Evolutionary conservation across 179 eudicot species (phyloP), one percentile per base, ranked within the genome.

Genomic region (Silene coronaria): DNA sequence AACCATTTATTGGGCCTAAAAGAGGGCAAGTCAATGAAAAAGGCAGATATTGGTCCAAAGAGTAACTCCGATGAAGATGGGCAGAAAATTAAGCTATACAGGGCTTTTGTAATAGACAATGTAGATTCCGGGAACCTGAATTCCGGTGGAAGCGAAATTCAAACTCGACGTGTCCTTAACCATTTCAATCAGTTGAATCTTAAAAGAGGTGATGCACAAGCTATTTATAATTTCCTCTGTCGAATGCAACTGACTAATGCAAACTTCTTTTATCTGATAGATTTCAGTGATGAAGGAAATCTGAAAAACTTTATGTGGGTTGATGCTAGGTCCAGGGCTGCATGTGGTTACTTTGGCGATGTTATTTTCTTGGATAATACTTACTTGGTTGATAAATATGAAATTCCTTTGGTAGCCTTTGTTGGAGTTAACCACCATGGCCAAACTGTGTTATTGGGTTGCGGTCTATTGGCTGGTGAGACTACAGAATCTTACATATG

Each of bases 391-490:
- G 85, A 82, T 80, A 89, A 84, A 72, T 90, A 78, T 76, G 94
- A 89, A 67, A 83, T 80, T 74, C 94, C 97, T 0, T 86, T 91
- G 62, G 91, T 89, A 75, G 85, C 83, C 13, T 84, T 91, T 82
- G 88, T 87, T 34, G 97, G 97, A 67, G 75, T 83, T 42, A 91
- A 91, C 80, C 90, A 91, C 77, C 97, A 91, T 78, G 88, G 91
- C 16, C 89, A 88, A 66, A 75, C 91, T 5, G 85, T 87, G 58
- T 79, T 88, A 68, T 71, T 89, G 60, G 97, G 92, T 63, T 89
- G 97, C 74, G 91, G 97, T 67, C 80, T 91, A 75, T 83, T 91
- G 73, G 85, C 88, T 30, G 84, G 85, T n/a, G 94, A 87, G 80
- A 87, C 84, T 16, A 80, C 64, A 23, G 86, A 86, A 74, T 87